Evolutionary conservation across 495 filamentous ascomycete species (phyloP), one percentile per base, ranked within the genome.

Genomic region (Podospora fimiseda): DNA sequence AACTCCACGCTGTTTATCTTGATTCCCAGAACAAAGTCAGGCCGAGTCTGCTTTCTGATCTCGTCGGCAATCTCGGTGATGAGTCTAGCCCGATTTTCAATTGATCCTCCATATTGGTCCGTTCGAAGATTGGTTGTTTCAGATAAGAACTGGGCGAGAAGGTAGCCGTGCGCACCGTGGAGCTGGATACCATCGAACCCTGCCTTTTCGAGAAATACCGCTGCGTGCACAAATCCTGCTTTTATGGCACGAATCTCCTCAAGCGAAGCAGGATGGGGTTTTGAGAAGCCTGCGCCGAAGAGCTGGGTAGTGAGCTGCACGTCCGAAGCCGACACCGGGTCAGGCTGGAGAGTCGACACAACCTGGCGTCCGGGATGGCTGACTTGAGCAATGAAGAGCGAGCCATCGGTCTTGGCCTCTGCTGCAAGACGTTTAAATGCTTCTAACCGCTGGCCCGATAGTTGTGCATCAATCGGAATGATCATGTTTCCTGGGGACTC

Each of bases 1-100:
- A 85, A 85, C 62, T 87, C 82, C 55, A 84, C 81, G 56, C 75
- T 81, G 68, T 87, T 87, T 60, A 87, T 66, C 67, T 87, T 87
- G 64, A 85, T 83, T 41, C 75, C 71, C 27, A 87, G 58, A 36
- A 83, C 75, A 69, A 86, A 86, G 13, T 58, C 53, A 33, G 59
- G 69, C 4, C 38, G 18, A 7, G 67, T 71, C 0, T 70, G 73
- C 0, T 60, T 56, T 33, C 78, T 76, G 54, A 83, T 73, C 5
- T 68, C 76, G 19, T 68, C 49, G 2, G 72, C 72, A 42, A 84
- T 70, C 54, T 84, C 79, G 8, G 73, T 64, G 24, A 82, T 66
- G 14, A 86, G 43, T 14, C 81, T 74, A 1, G 74, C 74, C 9
- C 84, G 76, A 61, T 84, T 84, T n/a, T 43, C 30, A 39, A 82